Percentiles rank a stretch among this genome's conserved stretches.
Evolutionary conservation across 139 green algal species (phyloP).

Genomic region (Picochlorum sp.): DNA sequence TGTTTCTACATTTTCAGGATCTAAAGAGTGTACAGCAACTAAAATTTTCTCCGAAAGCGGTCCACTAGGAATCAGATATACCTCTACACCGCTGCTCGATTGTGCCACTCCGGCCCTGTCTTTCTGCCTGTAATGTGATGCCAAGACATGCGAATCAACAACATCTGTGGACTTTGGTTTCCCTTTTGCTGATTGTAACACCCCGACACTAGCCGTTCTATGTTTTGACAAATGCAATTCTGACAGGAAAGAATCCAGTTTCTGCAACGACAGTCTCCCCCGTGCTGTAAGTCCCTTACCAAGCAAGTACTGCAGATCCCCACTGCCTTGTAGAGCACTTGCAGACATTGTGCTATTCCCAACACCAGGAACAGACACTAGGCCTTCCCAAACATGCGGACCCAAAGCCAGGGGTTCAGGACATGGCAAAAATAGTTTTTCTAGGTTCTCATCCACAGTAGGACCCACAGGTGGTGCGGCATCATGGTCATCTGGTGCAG

Average conservation of each 20-base stretch:
- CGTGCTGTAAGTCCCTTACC: conserved; percentile 10
- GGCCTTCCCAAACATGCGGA: conserved; percentile 19
- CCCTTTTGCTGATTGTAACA: conserved; percentile 10
- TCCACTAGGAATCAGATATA: conserved; percentile 16
- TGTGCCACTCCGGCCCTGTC: conserved; percentile 11
- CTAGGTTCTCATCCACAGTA: background rate
- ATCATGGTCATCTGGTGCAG: background rate
- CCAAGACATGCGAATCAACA: background rate
- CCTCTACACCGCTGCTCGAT: conserved; percentile 3
- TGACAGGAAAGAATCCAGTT: conserved; percentile 23
- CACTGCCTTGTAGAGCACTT: conserved; percentile 18
- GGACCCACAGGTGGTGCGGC: background rate
- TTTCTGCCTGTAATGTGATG: background rate
- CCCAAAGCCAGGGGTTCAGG: conserved; percentile 1
- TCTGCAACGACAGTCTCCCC: conserved; percentile 21
- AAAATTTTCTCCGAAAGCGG: conserved; percentile 1
- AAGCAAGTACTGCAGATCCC: conserved; percentile 15
- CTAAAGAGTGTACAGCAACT: conserved; percentile 1
- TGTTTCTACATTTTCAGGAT: background rate
- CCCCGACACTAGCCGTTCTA: conserved; percentile 11
- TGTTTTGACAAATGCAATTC: conserved; percentile 23
- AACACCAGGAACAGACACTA: conserved; percentile 15
- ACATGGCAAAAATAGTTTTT: conserved; percentile 19
- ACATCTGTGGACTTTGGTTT: background rate
- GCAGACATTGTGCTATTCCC: conserved; percentile 13